phyloP scores from a whole-genome alignment of 2,329 filamentous ascomycete genomes.

The Verruconis gallopava region DNA sequence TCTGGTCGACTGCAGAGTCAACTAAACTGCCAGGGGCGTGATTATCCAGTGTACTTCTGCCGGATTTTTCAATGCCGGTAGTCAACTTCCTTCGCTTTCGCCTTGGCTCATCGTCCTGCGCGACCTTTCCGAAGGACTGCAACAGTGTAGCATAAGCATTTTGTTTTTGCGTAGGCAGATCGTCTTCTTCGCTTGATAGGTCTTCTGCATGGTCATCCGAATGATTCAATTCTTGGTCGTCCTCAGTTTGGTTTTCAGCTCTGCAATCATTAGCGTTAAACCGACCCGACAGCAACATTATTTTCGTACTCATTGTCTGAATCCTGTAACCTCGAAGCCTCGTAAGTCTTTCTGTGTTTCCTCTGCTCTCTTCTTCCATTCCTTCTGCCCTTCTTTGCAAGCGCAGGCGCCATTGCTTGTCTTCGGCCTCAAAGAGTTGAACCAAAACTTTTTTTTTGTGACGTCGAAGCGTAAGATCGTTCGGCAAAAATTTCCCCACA shows the following conservation, averaged over 20 bases:
- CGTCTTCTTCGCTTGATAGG: conserved; percentile 18
- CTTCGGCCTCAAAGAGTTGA: neutral
- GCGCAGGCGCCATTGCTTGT: neutral
- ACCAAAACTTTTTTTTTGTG: neutral
- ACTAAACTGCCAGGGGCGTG: conserved; percentile 10
- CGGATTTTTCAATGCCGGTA: neutral
- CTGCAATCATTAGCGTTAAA: conserved; percentile 2
- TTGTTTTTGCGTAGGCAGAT: conserved; percentile 11
- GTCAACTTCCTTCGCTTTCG: conserved; percentile 42
- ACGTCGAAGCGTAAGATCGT: conserved; percentile 5
- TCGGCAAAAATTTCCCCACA: conserved; percentile 17
- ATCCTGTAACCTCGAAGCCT: conserved; percentile 19
- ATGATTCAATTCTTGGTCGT: conserved; percentile 1
- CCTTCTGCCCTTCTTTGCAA: conserved; percentile 14
- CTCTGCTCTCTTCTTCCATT: conserved; percentile 12
- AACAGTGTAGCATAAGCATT: conserved; percentile 43
- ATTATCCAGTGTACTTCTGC: conserved; percentile 10
- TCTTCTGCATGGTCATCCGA: neutral
- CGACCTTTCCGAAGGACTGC: conserved; percentile 36
- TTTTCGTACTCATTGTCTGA: conserved; percentile 21
- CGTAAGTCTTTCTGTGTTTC: conserved; percentile 20
- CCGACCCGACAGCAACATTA: too few species aligned
- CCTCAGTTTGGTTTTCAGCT: conserved; percentile 3
- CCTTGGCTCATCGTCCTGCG: conserved; percentile 30
- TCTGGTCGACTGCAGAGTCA: conserved; percentile 10